Evolutionary conservation across 2,329 filamentous ascomycete species (phyloP), one percentile per base, ranked within the genome.

Genomic region (Pseudopyricularia cyperi): DNA sequence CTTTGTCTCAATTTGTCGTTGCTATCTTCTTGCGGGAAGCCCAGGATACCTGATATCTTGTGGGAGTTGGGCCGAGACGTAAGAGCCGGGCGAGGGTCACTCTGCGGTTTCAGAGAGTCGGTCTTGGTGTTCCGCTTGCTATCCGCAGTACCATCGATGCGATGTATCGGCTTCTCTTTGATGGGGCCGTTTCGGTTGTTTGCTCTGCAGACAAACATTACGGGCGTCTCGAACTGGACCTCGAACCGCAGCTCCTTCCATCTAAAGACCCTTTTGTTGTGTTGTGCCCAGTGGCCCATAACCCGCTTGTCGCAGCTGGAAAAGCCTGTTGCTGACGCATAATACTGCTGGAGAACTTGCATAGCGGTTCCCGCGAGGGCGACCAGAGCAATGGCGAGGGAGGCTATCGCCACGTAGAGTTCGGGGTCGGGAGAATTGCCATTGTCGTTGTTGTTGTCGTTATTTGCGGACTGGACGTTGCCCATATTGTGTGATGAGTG

Each of bases 281-380:
- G 66, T 1, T 57, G 54, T 19, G 68, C 65, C 73, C 73, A 76
- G 15, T 63, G 61, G 1, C 73, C 72, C 62, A 75, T 74, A 51
- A 74, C 71, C 47, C 69, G 68, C 50, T 70, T 63, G 54, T 68
- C 70, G 57, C 72, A 75, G 51, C 70, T 70, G 5, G 70, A 63
- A 56, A 73, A 76, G 32, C 73, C 73, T n/a, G 67, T 66, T 0
- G 73, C 72, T 9, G 73, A 75, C 0, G 72, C 67, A 22, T 68
- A 68, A 61, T 75, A 76, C 54, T 76, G 73, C 55, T 76, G 73
- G 30, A 72, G 58, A 9, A 75, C 71, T 56, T 76, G 73, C 55
- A 74, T 64, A 11, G 69, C 58, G 1, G 73, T 71, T 1, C 71
- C 71, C 8, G 65, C 48, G 3, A 76, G 59, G 15, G 73, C 73